Base-by-base conservation (phyloP, 495 filamentous ascomycete species). In the Baudoinia panamericana region DNA sequence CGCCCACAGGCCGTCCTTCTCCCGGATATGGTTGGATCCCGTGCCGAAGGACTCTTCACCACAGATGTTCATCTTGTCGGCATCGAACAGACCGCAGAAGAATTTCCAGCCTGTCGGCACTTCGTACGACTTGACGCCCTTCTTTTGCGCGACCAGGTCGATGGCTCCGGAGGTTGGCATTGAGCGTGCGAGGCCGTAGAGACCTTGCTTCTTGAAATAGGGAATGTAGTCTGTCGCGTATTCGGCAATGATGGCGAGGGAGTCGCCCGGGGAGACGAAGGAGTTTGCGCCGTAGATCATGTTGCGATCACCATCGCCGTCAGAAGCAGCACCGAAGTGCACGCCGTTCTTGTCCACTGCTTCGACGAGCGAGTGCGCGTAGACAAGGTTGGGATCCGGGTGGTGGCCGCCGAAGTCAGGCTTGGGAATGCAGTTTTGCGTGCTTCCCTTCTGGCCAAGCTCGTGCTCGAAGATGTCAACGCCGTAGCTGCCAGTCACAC, bases 21-120 rank as follows among this genome's bases (percentile, higher is more conserved):
- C 90, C 40, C 90, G 80, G 58, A 97, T 93, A 62, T 97, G 90
- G 67, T 97, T 94, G 70, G 81, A 88, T n/a, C 90, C 90, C 2
- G 90, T 97, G 27, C 90, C 90, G 59, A 97, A 97, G 37, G 80
- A 87, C 70, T 97, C 90, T 61, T 97, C 90, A 29, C 90, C 90
- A 59, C 90, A 97, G 61, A 97, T 97, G 52, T 87, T 94, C 60
- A 97, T 80, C 72, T 94, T 94, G 63, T 95, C 69, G 46, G 86
- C 81, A 56, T 97, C 90, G 55, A 97, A 95, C 39, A 97, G 70
- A 55, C 85, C 90, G 61, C 90, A 97, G 77, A 97, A 97, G 73
- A 97, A 97, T 64, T 97, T 97, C 90, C 90, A 97, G 43, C 90
- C 90, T 0, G 90, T 97, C 9, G 90, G 90, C 4, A 97, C 90